Percentiles rank a stretch among this genome's conserved stretches.
phyloP scores from a whole-genome alignment of 129 eudicot species.

The Pittosporum tobira region DNA sequence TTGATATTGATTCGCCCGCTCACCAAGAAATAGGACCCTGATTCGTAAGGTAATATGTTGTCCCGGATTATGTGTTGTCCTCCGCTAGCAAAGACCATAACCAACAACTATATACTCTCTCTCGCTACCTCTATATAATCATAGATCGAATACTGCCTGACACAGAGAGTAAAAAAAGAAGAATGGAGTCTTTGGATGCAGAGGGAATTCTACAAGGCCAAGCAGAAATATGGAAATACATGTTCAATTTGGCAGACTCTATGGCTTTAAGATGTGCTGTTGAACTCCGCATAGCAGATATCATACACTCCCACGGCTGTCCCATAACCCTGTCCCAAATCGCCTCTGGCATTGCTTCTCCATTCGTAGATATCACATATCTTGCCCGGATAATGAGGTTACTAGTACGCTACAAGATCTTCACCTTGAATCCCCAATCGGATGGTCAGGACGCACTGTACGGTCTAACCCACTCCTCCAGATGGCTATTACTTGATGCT shows the following conservation, averaged over 20 bases:
- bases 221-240: slow-evolving; percentile 15
- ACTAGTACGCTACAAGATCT: slow-evolving; percentile 21
- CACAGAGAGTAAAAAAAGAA: neutral
- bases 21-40: too few relatives aligned
- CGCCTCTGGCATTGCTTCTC: slow-evolving; percentile 11
- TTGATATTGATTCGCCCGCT: too few relatives aligned
- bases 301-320: slow-evolving; percentile 20
- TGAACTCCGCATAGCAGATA: slow-evolving; percentile 38
- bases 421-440: slow-evolving; percentile 5
- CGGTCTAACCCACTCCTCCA: slow-evolving; percentile 19
- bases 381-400: slow-evolving; percentile 27
- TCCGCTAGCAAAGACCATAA: too few relatives aligned
- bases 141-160: too few relatives aligned
- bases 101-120: too few relatives aligned
- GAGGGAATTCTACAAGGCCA: slow-evolving; percentile 21
- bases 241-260: slow-evolving; percentile 19
- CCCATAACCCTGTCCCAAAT: slow-evolving; percentile 32
- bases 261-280: slow-evolving; percentile 38
- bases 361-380: slow-evolving; percentile 10
- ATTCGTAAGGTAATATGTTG: too few relatives aligned
- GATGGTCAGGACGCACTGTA: slow-evolving; percentile 11
- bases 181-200: neutral
- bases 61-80: too few relatives aligned
- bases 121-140: too few relatives aligned
- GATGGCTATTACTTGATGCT: slow-evolving; percentile 17